Percentiles rank a stretch among this genome's conserved stretches.
These are phyloP conservation scores for Fagopyrum esculentum DNA, from an alignment of 148 eudicot species.

Conservation along the genomic window DNA sequence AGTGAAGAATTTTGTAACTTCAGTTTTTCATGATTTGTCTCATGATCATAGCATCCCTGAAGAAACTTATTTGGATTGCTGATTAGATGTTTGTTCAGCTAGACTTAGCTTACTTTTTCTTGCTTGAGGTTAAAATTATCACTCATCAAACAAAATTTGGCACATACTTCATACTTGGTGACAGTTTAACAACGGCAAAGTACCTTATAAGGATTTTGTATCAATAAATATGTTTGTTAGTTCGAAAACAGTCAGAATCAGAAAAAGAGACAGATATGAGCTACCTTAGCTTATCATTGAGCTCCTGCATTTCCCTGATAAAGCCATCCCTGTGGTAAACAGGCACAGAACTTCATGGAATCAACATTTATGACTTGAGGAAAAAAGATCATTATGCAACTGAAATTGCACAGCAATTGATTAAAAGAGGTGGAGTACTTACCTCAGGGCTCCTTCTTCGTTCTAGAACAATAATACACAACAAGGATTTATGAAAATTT, in stretches of 20 bases:
- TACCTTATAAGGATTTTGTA: background rate
- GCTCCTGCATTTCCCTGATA: constrained; percentile 48
- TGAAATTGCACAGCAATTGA: background rate
- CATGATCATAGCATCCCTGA: background rate
- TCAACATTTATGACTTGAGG: background rate
- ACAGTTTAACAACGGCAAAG: background rate
- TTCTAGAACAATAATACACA: constrained; percentile 25
- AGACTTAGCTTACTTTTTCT: background rate
- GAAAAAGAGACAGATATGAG: constrained; percentile 1
- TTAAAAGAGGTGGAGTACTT: constrained; percentile 6
- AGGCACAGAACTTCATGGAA: background rate
- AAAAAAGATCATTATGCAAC: background rate
- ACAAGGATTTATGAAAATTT: background rate
- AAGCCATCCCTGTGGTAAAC: constrained; percentile 55
- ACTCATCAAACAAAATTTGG: background rate
- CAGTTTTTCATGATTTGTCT: background rate
- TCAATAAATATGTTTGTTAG: background rate
- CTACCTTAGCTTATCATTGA: constrained; percentile 62
- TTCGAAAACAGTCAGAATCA: background rate
- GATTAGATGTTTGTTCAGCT: background rate
- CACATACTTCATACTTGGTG: background rate
- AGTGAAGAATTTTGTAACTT: background rate
- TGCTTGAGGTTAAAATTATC: background rate
- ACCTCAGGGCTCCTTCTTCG: constrained; percentile 50
- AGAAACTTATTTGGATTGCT: background rate